Evolutionary conservation across 2,329 filamentous ascomycete genomes (phyloP), one percentile per base, ranked within the genome.

Genomic region (Anisogramma anomala): DNA sequence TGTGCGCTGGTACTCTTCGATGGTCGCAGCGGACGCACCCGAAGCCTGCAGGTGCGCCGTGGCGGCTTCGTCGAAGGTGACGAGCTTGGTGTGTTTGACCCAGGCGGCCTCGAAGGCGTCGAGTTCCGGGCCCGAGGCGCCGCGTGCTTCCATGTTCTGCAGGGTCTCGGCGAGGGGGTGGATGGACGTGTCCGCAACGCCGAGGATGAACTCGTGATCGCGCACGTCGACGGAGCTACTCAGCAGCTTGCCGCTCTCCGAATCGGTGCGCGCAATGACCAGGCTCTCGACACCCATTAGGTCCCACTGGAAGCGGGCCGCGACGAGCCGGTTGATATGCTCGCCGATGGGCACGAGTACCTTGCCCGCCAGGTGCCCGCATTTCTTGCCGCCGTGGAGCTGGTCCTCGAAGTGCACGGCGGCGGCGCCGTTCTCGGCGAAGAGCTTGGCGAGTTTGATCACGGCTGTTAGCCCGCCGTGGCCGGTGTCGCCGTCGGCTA

Each of bases 361-460:
- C 61, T 96, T 98, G 51, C 91, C 91, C 1, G 91, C 91, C 47
- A 96, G 68, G 64, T 98, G 91, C 13, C 91, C 91, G 57, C 91
- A 98, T 65, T 96, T 98, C 71, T 98, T 98, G 47, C 91, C 91
- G 32, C 91, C 91, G 58, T 96, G 91, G 34, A 96, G 74, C 64
- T 98, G 91, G 57, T 98, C 91, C 62, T 98, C 91, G 48, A 98
- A 94, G 61, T 98, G 91, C 2, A 98, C 91, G 7, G 83, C 91
- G 0, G 91, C 91, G 1, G 91, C 91, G 39, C 91, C 91, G 52
- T 94, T 94, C 65, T 98, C 91, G 14, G 91, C 91, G 54, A 98
- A 98, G 6, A 96, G 76, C 66, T 96, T 98, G 30, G 91, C 88
- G 15, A 98, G 74, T 68, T 98, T 98, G 50, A 96, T 71, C 3